Conservation (phyloP, 2,329 filamentous ascomycete genomes). For the Exserohilum rostratum region DNA sequence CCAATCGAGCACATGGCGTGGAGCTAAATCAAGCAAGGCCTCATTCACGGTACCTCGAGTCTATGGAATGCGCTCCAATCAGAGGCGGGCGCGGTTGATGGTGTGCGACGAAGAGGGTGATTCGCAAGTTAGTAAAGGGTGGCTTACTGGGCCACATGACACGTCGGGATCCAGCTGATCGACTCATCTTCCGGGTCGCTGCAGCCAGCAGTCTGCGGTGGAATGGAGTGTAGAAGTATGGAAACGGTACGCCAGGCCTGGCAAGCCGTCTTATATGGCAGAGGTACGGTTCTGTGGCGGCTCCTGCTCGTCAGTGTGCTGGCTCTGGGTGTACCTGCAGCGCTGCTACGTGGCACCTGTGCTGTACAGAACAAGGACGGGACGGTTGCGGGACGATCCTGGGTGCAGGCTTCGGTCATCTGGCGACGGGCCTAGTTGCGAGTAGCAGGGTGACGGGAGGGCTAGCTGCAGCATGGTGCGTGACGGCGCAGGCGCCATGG, state of each 20-base stretch:
- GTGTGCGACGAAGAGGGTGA: constrained; percentile 47
- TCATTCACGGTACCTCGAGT: constrained; percentile 46
- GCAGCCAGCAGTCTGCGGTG: constrained; percentile 28
- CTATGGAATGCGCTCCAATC: constrained; percentile 40
- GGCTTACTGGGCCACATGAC: constrained; percentile 49
- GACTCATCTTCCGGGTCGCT: constrained; percentile 39
- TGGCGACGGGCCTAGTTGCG: constrained; percentile 28
- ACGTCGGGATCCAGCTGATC: constrained; percentile 43
- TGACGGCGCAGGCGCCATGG: constrained; percentile 1
- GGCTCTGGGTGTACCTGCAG: constrained; percentile 41
- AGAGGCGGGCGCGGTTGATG: constrained; percentile 32
- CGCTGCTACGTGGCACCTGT: constrained; percentile 48
- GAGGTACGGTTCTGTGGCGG: constrained; percentile 21
- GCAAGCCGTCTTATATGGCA: constrained; percentile 32
- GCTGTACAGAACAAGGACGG: constrained; percentile 41
- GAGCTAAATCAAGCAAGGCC: constrained; percentile 46
- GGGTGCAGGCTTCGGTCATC: constrained; percentile 34
- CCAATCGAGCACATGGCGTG: constrained; percentile 46
- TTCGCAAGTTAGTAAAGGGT: constrained; percentile 45
- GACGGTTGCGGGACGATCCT: constrained; percentile 47
- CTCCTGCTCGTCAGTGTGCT: constrained; percentile 35
- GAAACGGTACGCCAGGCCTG: constrained; percentile 17
- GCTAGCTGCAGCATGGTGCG: constrained; percentile 38
- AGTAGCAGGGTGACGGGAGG: constrained; percentile 30
- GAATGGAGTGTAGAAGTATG: constrained; percentile 26